phyloP scores from a whole-genome alignment of 129 eudicot genomes.

The Arctium minus region DNA sequence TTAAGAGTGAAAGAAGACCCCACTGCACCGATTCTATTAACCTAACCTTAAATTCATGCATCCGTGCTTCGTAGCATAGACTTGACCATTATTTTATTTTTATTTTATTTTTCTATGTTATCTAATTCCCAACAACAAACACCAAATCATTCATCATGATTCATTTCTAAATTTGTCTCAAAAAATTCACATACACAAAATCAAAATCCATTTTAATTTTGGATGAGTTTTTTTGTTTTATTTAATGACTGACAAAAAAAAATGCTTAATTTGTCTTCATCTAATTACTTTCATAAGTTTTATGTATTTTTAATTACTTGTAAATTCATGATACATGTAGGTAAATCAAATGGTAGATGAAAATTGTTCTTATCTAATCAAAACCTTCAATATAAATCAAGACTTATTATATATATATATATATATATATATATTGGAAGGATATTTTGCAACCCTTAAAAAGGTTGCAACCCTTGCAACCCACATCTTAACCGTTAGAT shows the following conservation, averaged over 20 bases:
- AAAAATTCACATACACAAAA: background rate
- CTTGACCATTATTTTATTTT: background rate
- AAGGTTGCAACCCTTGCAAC: no score
- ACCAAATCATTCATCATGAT: background rate
- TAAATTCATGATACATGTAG: no score
- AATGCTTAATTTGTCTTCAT: background rate
- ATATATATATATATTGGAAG: no score
- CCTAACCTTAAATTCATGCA: background rate
- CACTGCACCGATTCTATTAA: background rate
- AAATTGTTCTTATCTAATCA: no score
- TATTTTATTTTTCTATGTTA: background rate
- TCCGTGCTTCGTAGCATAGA: background rate
- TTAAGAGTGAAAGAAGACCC: background rate
- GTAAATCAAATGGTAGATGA: no score
- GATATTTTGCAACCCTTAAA: no score
- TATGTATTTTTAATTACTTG: background rate
- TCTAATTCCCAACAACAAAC: conserved; percentile 5
- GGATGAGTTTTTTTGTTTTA: background rate
- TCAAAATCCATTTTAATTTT: background rate
- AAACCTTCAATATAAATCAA: background rate
- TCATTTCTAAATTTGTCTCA: background rate
- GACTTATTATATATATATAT: no score
- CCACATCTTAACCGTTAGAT: no score
- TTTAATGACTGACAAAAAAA: background rate
- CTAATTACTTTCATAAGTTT: background rate